Base-by-base conservation (phyloP, 2,329 filamentous ascomycete species). In the Ambrosiella beaveri region DNA sequence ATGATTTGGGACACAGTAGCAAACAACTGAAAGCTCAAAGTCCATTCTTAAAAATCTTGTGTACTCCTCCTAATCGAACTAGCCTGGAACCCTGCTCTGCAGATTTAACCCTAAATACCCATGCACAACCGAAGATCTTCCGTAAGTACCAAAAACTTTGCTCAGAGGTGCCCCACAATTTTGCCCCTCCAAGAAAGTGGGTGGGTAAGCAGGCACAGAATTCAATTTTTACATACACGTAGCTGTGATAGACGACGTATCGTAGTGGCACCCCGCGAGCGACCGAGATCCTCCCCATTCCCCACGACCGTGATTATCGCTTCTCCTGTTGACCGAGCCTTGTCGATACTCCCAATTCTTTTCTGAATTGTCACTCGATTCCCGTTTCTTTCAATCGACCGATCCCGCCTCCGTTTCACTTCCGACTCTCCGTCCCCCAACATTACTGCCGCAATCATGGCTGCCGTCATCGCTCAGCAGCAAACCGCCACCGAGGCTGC, bases 401-500 rank as follows among this genome's bases (percentile, higher is more conserved):
- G 47, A 51, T 8, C 35, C 47, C 17, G 37, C n/a, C 35, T 27
- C 52, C 15, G 9, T 40, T 47, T 37, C 56, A 36, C 36, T 52
- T 40, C 52, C 52, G 52, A 41, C 39, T 17, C 39, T 54, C 52
- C 52, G 52, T 41, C 13, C 35, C 27, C 19, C 36, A 11, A n/a
- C 40, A n/a, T 47, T 55, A 57, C 56, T 44, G 57, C 53, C 59
- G 59, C 61, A 62, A 66, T 61, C 59, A 68, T 68, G 66, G 65
- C 66, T 62, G 65, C 66, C 61, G 52, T 54, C 35, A 65, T 64
- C 60, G 62, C 63, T 59, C 57, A 69, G 63, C 71, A 68, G 64
- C 71, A 68, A 64, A 68, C 68, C 64, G 65, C 73, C 68, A 49
- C 51, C 39, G 59, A 58, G 59, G 52, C 51, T 47, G 69, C 71